Conservation (phyloP, 1,139 yeast genomes). For the Geotrichum macrosporum region DNA sequence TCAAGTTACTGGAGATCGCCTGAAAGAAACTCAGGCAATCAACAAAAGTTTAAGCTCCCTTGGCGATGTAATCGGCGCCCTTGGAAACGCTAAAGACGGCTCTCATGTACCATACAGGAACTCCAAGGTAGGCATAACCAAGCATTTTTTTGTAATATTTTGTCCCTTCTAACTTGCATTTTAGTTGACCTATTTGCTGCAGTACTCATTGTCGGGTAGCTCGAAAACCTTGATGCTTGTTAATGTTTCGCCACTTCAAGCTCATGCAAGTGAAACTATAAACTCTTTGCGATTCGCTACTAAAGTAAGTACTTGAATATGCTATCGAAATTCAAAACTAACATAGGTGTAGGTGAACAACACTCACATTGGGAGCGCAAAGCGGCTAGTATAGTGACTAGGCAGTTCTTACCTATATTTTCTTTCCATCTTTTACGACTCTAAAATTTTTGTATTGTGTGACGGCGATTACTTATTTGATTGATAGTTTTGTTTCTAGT, state of each 20-base stretch:
- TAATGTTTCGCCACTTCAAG: constrained; percentile 65
- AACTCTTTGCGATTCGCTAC: constrained; percentile 88
- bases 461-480: neutral
- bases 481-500: neutral
- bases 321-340: neutral
- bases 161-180: constrained; percentile 31
- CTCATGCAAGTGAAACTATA: constrained; percentile 68
- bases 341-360: constrained; percentile 27
- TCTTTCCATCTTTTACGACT: neutral
- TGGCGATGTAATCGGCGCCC: constrained; percentile 84
- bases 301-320: constrained; percentile 40
- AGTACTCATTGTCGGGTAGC: constrained; percentile 77
- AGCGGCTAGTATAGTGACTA: constrained; percentile 5
- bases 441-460: neutral
- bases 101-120: constrained; percentile 55
- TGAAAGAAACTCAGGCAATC: constrained; percentile 84
- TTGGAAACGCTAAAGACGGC: constrained; percentile 39
- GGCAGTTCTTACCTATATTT: neutral
- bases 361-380: constrained; percentile 33
- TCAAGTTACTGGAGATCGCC: constrained; percentile 72
- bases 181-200: constrained; percentile 69
- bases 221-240: constrained; percentile 94
- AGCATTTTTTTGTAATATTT: too few species aligned
- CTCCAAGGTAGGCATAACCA: constrained; percentile 38
- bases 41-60: constrained; percentile 83